Evolutionary conservation across 139 green algal genomes (phyloP).

Genomic region (Chlamydomonas incerta): DNA sequence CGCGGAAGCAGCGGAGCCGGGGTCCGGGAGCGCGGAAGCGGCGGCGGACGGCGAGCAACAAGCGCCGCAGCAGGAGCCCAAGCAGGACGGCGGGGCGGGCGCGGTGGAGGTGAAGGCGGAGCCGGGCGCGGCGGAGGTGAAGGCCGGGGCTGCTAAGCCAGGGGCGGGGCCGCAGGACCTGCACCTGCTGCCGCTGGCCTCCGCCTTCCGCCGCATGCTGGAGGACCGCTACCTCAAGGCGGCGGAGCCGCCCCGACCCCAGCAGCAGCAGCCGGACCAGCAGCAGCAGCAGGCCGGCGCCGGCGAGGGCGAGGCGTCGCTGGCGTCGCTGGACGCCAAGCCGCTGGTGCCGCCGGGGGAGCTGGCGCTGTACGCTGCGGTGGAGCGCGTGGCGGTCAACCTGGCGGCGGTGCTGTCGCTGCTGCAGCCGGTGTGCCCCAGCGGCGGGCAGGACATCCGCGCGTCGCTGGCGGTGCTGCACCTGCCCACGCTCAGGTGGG

Average conservation of each 20-base stretch:
- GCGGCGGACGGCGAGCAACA: too few relatives aligned
- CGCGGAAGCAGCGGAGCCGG: too few relatives aligned
- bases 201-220: background rate
- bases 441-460: background rate
- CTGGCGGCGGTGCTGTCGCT: conserved; percentile 22
- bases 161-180: background rate
- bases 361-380: background rate
- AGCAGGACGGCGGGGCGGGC: too few relatives aligned
- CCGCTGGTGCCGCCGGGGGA: background rate
- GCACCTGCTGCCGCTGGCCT: conserved; percentile 3
- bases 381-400: background rate
- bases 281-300: too few relatives aligned
- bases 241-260: background rate
- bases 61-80: too few relatives aligned
- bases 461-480: background rate
- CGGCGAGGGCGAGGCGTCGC: background rate
- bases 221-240: background rate
- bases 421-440: conserved; percentile 31
- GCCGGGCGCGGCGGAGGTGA: background rate
- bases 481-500: conserved; percentile 3
- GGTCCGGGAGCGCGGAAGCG: too few relatives aligned
- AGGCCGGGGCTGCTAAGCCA: too few relatives aligned
- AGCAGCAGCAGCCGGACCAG: too few relatives aligned
- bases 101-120: background rate
- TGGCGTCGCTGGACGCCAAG: background rate